phyloP scores from a whole-genome alignment of 2,329 filamentous ascomycete genomes.

The Fusarium equiseti region DNA sequence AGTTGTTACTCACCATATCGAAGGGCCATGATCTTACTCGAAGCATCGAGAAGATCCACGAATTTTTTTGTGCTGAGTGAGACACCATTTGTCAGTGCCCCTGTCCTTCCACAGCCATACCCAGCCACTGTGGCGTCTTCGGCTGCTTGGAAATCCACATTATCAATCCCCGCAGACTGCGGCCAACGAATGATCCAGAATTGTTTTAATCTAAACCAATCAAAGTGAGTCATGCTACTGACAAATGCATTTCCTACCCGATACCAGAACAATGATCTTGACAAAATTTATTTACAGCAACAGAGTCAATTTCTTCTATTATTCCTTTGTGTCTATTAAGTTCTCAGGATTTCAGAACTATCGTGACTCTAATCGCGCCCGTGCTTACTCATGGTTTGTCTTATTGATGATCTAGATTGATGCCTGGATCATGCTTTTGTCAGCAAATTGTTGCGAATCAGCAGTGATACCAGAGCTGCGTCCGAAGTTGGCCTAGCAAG shows the following conservation, averaged over 20 bases:
- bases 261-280: neutral
- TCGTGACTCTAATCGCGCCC: fast-evolving
- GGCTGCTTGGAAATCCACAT: neutral
- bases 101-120: no score
- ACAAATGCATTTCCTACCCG: neutral
- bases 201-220: neutral
- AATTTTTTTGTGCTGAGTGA: neutral
- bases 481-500: no score
- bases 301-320: neutral
- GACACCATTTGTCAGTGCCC: conserved; percentile 15
- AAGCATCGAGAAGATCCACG: conserved; percentile 12
- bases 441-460: no score
- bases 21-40: conserved; percentile 5
- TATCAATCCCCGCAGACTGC: no score
- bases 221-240: neutral
- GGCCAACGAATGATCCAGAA: neutral
- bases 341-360: fast-evolving
- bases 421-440: no score
- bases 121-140: conserved; percentile 7
- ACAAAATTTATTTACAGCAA: neutral
- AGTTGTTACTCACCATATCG: conserved; percentile 14
- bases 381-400: fast-evolving
- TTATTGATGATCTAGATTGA: no score
- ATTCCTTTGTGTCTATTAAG: neutral
- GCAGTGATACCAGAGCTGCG: no score